These are phyloP conservation scores for Vachellia collinsii DNA, from an alignment of 306 rosid species.

Conservation along the genomic window DNA sequence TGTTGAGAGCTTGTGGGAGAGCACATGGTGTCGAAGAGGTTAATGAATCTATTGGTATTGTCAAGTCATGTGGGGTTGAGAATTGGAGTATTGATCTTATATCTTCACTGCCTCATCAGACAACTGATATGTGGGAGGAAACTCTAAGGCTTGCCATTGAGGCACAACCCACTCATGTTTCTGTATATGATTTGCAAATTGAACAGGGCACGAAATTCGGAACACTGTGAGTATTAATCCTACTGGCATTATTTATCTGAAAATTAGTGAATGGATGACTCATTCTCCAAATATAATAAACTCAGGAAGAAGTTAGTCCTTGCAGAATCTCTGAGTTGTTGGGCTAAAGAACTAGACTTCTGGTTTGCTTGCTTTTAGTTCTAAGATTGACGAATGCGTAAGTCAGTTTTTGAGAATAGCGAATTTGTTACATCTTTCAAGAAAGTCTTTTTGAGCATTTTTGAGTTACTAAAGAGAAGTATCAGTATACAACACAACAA, in stretches of 20 bases:
- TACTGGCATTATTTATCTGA: background rate
- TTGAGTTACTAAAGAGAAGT: background rate
- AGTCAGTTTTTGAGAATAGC: background rate
- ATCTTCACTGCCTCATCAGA: constrained; percentile 88
- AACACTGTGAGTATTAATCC: constrained; percentile 55
- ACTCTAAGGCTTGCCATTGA: constrained; percentile 71
- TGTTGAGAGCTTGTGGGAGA: constrained; percentile 83
- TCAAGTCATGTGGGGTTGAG: constrained; percentile 65
- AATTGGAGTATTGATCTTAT: constrained; percentile 96
- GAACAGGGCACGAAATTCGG: constrained; percentile 93
- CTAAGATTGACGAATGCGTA: background rate
- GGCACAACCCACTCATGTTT: constrained; percentile 76
- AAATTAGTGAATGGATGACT: background rate
- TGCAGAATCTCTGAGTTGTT: background rate
- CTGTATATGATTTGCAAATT: constrained; percentile 89
- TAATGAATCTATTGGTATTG: constrained; percentile 73
- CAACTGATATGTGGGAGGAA: constrained; percentile 82
- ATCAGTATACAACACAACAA: background rate
- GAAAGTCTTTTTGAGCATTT: background rate
- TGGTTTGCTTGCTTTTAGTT: background rate
- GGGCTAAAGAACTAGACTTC: background rate
- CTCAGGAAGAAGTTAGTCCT: background rate
- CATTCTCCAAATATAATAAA: background rate
- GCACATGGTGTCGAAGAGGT: constrained; percentile 85
- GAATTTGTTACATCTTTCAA: background rate